Evolutionary conservation across 306 rosid species (phyloP).

Genomic region (Neltuma alba): DNA sequence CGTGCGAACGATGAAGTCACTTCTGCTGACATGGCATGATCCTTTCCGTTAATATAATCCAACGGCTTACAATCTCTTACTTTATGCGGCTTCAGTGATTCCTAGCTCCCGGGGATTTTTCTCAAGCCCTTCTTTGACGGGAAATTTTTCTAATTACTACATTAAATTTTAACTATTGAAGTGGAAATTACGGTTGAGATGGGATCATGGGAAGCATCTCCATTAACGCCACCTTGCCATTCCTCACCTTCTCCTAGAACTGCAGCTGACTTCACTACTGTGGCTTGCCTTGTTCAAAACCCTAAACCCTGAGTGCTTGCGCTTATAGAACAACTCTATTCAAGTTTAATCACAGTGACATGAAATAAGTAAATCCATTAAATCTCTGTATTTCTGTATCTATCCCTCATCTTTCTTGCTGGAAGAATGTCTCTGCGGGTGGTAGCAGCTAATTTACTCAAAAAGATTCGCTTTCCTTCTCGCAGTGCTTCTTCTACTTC

Average conservation of each 20-base stretch:
- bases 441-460: slow-evolving; percentile 42
- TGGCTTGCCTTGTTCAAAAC: no score
- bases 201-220: no score
- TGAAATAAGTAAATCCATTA: not conserved
- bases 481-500: slow-evolving; percentile 22
- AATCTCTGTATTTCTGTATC: not conserved
- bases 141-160: no score
- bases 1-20: not conserved
- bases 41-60: not conserved
- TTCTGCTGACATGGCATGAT: not conserved
- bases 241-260: not conserved
- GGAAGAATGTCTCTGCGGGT: slow-evolving; percentile 50
- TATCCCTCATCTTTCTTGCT: not conserved
- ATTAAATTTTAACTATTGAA: no score
- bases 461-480: slow-evolving; percentile 47
- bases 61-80: not conserved
- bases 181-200: no score
- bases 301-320: not conserved
- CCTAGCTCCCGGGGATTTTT: no score
- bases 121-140: no score
- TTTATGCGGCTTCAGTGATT: no score
- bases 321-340: not conserved
- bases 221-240: not conserved
- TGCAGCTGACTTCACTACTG: not conserved
- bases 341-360: not conserved